Base-by-base conservation (phyloP, 345 rosid genomes). In the Punica granatum region DNA sequence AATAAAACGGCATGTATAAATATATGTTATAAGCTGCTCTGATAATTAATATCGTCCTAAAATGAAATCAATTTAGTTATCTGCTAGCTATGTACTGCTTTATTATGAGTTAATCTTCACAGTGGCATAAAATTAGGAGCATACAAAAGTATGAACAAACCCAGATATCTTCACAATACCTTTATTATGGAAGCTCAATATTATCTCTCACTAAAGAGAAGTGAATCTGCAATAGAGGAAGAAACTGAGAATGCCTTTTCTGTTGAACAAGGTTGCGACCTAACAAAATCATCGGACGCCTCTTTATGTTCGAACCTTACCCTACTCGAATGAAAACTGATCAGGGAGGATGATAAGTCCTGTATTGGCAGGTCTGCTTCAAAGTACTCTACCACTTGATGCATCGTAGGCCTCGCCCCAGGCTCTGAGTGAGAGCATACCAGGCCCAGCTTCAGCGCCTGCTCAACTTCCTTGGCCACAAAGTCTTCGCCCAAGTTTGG, bases 391-490 rank as follows among this genome's bases (percentile, higher is more conserved):
- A 44, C 67, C 56, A 79, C 81, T 70, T 74, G 43, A 39, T 19
- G 41, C 74, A 81, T 83, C 5, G 48, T 67, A 14, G 90, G 90
- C 65, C 84, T 78, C 0, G 69, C 37, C 32, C 60, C 80, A 1
- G 85, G 78, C 6, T 67, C 69, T 0, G 66, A 25, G 53, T 73
- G 76, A 31, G 81, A 74, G 69, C 89, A 84, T 0, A 84, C 28
- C 75, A 82, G 37, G 41, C 86, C 82, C 5, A 81, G 72, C 64
- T 76, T 75, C 80, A 79, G 18, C 36, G 76, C 85, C 68, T 72
- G 32, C 81, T 81, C 81, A 64, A 83, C 72, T 67, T 85, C 84
- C 48, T 71, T 73, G 0, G 26, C 59, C 51, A 30, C 58, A 7
- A 64, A 68, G 1, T 67, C 71, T 0, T 19, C 73, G 66, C 62